Evolutionary conservation across 2,329 filamentous ascomycete species (phyloP), one percentile per base, ranked within the genome.

Genomic region (Microsporum audouinii): DNA sequence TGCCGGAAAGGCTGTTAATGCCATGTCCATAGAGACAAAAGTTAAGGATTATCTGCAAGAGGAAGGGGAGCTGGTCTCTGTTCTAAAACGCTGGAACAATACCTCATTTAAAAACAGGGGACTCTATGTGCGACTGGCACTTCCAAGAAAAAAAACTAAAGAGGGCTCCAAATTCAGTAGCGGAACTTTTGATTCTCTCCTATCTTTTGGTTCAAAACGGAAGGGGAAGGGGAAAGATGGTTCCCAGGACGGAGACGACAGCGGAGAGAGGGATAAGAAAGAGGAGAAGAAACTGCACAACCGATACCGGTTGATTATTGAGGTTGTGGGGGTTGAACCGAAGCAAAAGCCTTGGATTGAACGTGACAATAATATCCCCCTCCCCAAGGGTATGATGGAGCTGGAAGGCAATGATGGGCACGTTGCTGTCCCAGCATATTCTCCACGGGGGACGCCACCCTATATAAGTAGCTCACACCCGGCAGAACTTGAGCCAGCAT

Each of bases 1-100:
- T 31, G 60, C 62, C 47, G 62, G 60, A n/a, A 63, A 63, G 34
- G 53, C 57, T 3, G 34, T 63, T n/a, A 62, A 62, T 12, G 39
- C 59, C 12, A 60, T 51, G 29, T 59, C 60, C 23, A 62, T 62
- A 14, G 57, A 58, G 29, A 58, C 59, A 43, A 63, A 63, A 41
- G 60, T 63, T 27, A 39, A 45, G 14, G 47, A 55, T n/a, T 47
- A 57, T 6, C 34, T 53, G 33, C 43, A 62, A 43, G 62, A 61
- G 7, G 53, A 58, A 34, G 60, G 60, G 33, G 60, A 63, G n/a
- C 27, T 63, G 38, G 60, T 62, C 17, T 49, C 58, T 12, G 61
- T 58, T 27, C 17, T 63, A 27, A 58, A 38, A 7, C n/a, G 10
- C 53, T 63, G 62, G 62, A 63, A 63, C 29, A 51, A 60, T 6